Percentiles rank a stretch among this genome's conserved stretches.
These are phyloP conservation scores for Myriosclerotinia curreyana DNA, from an alignment of 2,329 filamentous ascomycete genomes.

Conservation along the genomic window DNA sequence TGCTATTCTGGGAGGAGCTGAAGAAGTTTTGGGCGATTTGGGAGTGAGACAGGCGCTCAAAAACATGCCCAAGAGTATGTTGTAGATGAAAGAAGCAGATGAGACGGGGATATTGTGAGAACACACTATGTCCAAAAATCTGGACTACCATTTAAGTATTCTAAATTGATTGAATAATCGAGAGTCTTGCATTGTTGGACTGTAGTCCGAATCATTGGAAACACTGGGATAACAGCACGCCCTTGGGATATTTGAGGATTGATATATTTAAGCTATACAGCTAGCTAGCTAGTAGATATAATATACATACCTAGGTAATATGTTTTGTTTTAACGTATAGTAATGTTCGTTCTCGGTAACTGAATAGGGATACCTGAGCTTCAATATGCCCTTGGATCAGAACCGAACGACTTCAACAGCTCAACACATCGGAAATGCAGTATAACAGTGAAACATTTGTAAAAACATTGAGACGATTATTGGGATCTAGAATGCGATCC, in stretches of 20 bases:
- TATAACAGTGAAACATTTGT: background rate
- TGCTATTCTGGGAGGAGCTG: slow-evolving; percentile 73
- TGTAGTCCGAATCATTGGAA: too few relatives aligned
- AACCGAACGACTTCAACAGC: background rate
- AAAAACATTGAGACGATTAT: too few relatives aligned
- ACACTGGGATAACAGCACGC: background rate
- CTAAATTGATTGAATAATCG: too few relatives aligned
- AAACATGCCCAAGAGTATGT: slow-evolving; percentile 78
- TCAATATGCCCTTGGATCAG: too few relatives aligned
- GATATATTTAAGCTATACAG: background rate
- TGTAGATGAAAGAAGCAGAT: slow-evolving; percentile 48
- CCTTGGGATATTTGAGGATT: background rate
- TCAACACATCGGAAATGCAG: background rate
- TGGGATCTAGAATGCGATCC: background rate
- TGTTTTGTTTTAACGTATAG: background rate
- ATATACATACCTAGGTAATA: too few relatives aligned
- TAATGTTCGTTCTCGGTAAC: background rate
- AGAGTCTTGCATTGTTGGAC: too few relatives aligned
- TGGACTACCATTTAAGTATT: too few relatives aligned
- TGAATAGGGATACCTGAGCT: background rate
- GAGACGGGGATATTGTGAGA: too few relatives aligned
- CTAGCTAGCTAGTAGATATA: too few relatives aligned
- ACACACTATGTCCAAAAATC: too few relatives aligned
- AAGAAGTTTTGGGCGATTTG: slow-evolving; percentile 77
- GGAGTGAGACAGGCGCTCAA: slow-evolving; percentile 82